phyloP scores from a whole-genome alignment of 2,329 filamentous ascomycete species.

The Ophiostoma quercus region DNA sequence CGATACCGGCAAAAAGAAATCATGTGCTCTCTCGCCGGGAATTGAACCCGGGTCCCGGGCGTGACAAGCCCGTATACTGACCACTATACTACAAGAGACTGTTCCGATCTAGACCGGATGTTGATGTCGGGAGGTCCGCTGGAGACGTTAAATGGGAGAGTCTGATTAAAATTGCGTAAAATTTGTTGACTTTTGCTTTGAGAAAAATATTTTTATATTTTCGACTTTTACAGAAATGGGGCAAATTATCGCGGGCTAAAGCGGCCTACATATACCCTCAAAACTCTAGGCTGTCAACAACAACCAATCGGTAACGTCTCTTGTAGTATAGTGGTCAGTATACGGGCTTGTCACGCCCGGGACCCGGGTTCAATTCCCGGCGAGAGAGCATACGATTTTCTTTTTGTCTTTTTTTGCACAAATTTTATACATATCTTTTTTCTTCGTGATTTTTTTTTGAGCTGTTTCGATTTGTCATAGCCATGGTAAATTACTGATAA shows the following conservation, averaged over 20 bases:
- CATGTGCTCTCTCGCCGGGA: constrained; percentile 13
- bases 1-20: neutral
- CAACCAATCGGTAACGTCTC: constrained; percentile 11
- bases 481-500: no score
- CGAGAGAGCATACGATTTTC: constrained; percentile 4
- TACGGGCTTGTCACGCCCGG: constrained; percentile 18
- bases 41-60: constrained; percentile 18
- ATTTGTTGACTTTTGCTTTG: no score
- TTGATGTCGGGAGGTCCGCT: neutral
- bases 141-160: neutral
- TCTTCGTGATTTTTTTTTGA: no score
- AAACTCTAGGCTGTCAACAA: neutral
- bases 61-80: constrained; percentile 18
- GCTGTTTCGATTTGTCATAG: no score
- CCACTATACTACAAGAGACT: constrained; percentile 17
- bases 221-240: neutral
- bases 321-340: constrained; percentile 18
- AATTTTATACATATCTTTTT: neutral
- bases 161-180: neutral
- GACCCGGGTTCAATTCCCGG: constrained; percentile 18
- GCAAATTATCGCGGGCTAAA: neutral
- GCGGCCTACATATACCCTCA: neutral
- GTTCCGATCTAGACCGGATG: constrained; percentile 2
- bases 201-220: neutral
- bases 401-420: neutral